Base-by-base conservation (phyloP, 352 stramenopile genomes). In the Phytophthora boehmeriae region DNA sequence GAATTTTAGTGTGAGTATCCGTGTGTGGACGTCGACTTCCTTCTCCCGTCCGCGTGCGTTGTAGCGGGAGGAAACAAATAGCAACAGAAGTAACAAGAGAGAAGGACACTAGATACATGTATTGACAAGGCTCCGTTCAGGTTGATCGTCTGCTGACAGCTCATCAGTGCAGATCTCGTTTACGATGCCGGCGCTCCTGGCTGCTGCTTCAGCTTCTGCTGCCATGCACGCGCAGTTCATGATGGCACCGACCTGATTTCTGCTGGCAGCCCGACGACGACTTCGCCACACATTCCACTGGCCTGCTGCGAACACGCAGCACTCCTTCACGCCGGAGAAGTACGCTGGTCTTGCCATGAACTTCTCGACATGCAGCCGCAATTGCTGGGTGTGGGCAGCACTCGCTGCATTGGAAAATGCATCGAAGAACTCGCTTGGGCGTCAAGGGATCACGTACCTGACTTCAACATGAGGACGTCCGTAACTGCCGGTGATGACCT, bases 1-100 rank as follows among this genome's bases (percentile, higher is more conserved):
- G 41, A 72, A n/a, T n/a, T n/a, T n/a, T 75, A 68, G 55, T 64
- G 51, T 59, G 53, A 59, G 32, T 66, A 30, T 73, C 48, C 25
- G 14, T 57, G 50, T 39, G 58, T 59, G 58, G 22, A 59, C 38
- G 50, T 63, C 38, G 48, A 25, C 27, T 20, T 27, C 5, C 48
- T 60, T 45, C n/a, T 17, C 25, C 19, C 39, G 16, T 45, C 22
- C 25, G 20, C 20, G 43, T 35, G 39, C 25, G 16, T 36, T 35
- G 30, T 38, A 36, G 49, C 36, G 22, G 42, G 22, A 47, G 14
- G 39, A 38, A 59, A 25, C 42, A 22, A 30, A 6, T 6, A 30
- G 6, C 25, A 30, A 30, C 25, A 30, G 25, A 8, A 30, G 25
- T 30, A 30, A 30, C 25, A 28, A 56, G 38, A 41, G 22, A 38